Percentiles rank a stretch among this genome's conserved stretches.
These are phyloP conservation scores for Barnettozyma vustinii DNA, from an alignment of 805 yeast species.

Conservation along the genomic window DNA sequence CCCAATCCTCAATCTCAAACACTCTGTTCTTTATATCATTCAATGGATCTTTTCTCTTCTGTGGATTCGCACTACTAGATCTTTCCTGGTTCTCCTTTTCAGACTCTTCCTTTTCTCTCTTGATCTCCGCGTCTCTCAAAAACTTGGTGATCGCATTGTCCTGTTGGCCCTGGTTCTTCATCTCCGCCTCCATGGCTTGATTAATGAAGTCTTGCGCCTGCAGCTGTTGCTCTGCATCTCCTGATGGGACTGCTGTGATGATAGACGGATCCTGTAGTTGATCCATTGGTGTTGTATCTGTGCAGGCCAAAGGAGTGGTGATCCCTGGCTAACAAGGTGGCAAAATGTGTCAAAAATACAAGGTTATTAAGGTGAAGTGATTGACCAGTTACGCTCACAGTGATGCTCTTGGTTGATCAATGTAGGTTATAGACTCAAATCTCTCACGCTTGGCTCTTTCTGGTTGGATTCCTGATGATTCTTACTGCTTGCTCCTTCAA, in stretches of 20 bases:
- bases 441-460: not conserved
- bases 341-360: not conserved
- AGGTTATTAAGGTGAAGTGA: not conserved
- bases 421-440: not conserved
- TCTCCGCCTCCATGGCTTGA: constrained; percentile 9
- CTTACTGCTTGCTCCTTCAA: constrained; percentile 8
- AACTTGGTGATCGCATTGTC: constrained; percentile 23
- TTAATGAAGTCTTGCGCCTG: constrained; percentile 10
- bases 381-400: not conserved
- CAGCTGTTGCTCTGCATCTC: not conserved
- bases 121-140: constrained; percentile 21
- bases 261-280: constrained; percentile 19
- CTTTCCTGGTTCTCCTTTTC: constrained; percentile 5
- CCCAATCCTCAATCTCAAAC: constrained; percentile 20
- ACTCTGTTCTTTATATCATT: constrained; percentile 12
- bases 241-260: constrained; percentile 10
- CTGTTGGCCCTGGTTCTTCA: constrained; percentile 6
- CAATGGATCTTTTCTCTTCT: constrained; percentile 5
- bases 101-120: constrained; percentile 21
- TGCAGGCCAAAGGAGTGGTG: not conserved
- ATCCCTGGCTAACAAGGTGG: not conserved
- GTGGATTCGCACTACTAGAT: not conserved
- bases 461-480: not conserved
- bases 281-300: constrained; percentile 8
- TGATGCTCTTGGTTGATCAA: not conserved